A percentile compares a stretch with the other conserved stretches of the same genome.
phyloP scores from a whole-genome alignment of 2,329 filamentous ascomycete species.

The Hypoxylon rubiginosum region DNA sequence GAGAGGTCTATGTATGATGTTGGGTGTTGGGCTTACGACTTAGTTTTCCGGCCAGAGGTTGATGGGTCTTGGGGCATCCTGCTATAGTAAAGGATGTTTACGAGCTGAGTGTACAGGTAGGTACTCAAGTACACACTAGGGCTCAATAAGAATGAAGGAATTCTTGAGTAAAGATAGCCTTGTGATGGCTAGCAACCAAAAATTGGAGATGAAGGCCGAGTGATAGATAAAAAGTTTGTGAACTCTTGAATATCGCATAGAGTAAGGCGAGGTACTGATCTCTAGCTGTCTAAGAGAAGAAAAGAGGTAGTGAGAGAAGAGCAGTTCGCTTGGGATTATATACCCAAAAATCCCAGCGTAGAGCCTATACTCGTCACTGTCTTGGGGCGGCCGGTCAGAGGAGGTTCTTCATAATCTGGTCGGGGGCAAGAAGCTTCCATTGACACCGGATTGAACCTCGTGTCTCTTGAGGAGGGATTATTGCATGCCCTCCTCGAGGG shows the following conservation, averaged over 20 bases:
- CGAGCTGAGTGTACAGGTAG: not conserved
- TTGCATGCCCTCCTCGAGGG: not conserved
- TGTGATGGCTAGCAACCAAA: not conserved
- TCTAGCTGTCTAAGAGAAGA: not conserved
- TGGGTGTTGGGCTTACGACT: constrained; percentile 15
- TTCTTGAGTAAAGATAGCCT: too few relatives aligned
- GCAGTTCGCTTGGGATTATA: not conserved
- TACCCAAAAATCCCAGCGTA: not conserved
- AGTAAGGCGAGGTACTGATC: not conserved
- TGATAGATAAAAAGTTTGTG: not conserved
- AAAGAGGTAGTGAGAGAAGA: not conserved
- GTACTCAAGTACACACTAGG: not conserved
- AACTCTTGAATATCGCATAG: not conserved
- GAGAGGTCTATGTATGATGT: not conserved
- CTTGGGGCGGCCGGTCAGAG: not conserved
- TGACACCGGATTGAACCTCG: not conserved
- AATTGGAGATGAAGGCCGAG: not conserved
- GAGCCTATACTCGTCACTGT: not conserved
- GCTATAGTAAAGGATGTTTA: not conserved
- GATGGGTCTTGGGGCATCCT: constrained; percentile 15
- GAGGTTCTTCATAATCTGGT: not conserved
- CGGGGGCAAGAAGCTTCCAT: not conserved
- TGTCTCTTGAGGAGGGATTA: not conserved
- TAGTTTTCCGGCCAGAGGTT: not conserved
- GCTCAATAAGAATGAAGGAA: not conserved